Evolutionary conservation across 805 yeast genomes (phyloP), one percentile per base, ranked within the genome.

Genomic region (Yarrowia hollandica): DNA sequence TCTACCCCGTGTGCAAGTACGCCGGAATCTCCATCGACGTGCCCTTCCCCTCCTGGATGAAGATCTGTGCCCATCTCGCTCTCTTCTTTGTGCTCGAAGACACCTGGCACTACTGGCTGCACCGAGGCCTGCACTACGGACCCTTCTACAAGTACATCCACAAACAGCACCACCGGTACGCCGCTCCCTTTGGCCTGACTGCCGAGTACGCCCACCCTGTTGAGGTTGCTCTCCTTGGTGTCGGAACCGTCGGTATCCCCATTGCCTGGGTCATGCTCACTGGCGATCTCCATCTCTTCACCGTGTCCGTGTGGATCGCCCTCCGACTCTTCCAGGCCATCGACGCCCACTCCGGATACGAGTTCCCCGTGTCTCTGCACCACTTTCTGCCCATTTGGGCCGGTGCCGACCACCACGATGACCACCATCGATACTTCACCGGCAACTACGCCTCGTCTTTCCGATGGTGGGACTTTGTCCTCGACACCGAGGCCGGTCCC

Each of bases 181-280:
- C 97, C 19, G 97, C 98, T 42, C 99, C 99, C 44, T 92, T 92
- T 69, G 99, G 99, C 34, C 76, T 92, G 61, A 85, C 98, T 62
- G 98, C 98, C 50, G 99, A 92, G 77, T 92, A 92, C 72, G 98
- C 98, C 28, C 97, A 92, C 71, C 98, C 99, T 15, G 79, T 87
- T 26, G 99, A 92, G 76, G 96, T 92, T 30, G 82, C 88, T 77
- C 79, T 89, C 56, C 77, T 92, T 62, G 99, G 99, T 57, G 82
- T 89, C 64, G 99, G 99, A 63, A 92, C 99, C 38, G 96, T 92
- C 37, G 97, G 98, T 62, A 84, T 90, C 75, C 99, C 99, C 60
- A 83, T 92, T 60, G 71, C 88, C 48, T 88, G 89, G 79, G 90
- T 90, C 64, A 81, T 82, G 71, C 75, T 86, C 71, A 83, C 94